phyloP scores from a whole-genome alignment of 225 moss, liverwort and hornwort genomes.

The Lunularia cruciata region DNA sequence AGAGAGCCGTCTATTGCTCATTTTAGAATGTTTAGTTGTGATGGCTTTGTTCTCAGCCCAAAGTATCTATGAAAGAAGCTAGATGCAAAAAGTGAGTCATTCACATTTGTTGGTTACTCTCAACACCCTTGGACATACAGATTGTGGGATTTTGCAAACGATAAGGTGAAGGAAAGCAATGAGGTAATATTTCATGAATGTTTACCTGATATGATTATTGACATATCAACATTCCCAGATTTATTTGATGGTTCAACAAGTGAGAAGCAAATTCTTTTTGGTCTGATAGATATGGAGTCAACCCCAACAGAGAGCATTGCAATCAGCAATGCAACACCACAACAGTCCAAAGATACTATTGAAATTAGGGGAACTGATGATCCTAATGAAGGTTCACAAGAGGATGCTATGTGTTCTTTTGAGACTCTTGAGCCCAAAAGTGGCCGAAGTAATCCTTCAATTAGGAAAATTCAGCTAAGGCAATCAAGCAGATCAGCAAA shows the following conservation, averaged over 20 bases:
- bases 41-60: constrained; percentile 5
- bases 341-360: too few relatives aligned
- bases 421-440: too few relatives aligned
- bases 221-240: neutral
- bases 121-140: constrained; percentile 9
- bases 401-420: too few relatives aligned
- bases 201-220: neutral
- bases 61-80: constrained; percentile 5
- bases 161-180: neutral
- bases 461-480: too few relatives aligned
- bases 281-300: neutral
- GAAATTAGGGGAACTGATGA: neutral
- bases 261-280: neutral
- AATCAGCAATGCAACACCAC: neutral
- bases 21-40: constrained; percentile 22
- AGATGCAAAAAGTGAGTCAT: constrained; percentile 11
- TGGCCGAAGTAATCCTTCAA: too few relatives aligned
- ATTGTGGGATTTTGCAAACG: constrained; percentile 5
- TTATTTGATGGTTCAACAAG: neutral
- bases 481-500: too few relatives aligned
- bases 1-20: constrained; percentile 11
- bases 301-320: neutral
- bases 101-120: constrained; percentile 9
- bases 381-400: too few relatives aligned
- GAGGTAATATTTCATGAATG: constrained; percentile 14